Conservation (phyloP, 805 yeast species). For the Lipomyces chichibuensis region DNA sequence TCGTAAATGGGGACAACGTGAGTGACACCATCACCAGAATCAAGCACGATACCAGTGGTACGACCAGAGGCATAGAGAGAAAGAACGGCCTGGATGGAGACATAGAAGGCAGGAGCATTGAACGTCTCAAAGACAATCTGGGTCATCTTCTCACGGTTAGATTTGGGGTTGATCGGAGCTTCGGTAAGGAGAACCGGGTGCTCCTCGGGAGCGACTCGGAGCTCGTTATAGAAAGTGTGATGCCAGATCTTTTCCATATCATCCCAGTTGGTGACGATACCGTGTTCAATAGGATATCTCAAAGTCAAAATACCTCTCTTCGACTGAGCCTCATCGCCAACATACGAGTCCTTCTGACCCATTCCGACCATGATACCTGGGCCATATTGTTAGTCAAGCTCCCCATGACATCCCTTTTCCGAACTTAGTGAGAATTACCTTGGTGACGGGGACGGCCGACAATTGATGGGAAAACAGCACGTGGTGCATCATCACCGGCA, state of each 20-base stretch:
- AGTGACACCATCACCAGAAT: constrained; percentile 99
- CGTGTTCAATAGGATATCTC: constrained; percentile 99
- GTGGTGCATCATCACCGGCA: constrained; percentile 99
- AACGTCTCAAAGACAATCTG: constrained; percentile 99
- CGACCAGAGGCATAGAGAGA: constrained; percentile 99
- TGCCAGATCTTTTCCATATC: constrained; percentile 99
- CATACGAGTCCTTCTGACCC: constrained; percentile 99
- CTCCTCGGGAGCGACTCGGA: constrained; percentile 99
- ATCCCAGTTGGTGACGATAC: constrained; percentile 99
- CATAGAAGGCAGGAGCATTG: constrained; percentile 99
- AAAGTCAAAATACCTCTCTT: constrained; percentile 99
- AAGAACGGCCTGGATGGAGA: constrained; percentile 96
- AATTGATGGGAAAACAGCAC: constrained; percentile 99
- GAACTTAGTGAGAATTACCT: constrained; percentile 61
- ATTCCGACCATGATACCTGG: constrained; percentile 69
- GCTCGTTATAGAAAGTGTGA: constrained; percentile 99
- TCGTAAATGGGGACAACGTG: constrained; percentile 99
- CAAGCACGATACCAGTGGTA: constrained; percentile 99
- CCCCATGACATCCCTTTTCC: too few relatives aligned
- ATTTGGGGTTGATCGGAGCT: constrained; percentile 99
- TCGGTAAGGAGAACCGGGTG: constrained; percentile 99
- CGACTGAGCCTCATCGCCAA: constrained; percentile 99
- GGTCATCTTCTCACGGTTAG: constrained; percentile 99
- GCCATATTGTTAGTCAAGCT: not conserved
- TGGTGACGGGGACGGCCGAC: constrained; percentile 99